These are phyloP conservation scores for Candida gigantensis DNA, from an alignment of 1,139 yeast species.

Conservation along the genomic window DNA sequence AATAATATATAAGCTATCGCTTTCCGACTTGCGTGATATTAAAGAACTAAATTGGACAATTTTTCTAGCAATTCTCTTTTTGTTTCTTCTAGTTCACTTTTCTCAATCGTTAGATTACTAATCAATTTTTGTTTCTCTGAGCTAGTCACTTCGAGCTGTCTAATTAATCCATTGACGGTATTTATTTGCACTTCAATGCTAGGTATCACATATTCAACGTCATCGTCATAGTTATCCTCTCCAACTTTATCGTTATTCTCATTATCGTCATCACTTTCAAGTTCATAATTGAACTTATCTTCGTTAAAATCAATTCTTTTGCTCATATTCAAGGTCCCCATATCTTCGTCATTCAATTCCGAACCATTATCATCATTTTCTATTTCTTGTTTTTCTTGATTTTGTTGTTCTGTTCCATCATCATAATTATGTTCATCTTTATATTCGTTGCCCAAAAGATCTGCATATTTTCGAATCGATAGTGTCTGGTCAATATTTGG, in stretches of 20 bases:
- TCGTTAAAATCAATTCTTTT: conserved; percentile 9
- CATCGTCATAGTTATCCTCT: conserved; percentile 1
- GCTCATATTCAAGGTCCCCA: conserved; percentile 11
- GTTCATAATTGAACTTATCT: conserved; percentile 15
- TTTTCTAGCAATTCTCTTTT: conserved; percentile 8
- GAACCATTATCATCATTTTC: conserved; percentile 15
- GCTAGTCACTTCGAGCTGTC: conserved; percentile 10
- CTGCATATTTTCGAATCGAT: conserved; percentile 10
- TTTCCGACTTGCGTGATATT: conserved; percentile 1
- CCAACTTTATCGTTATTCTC: conserved; percentile 10
- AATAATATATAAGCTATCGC: not conserved
- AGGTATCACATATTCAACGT: conserved; percentile 12
- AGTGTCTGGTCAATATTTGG: conserved; percentile 6
- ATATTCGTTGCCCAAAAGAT: conserved; percentile 12
- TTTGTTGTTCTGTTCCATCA: conserved; percentile 15
- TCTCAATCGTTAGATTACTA: conserved; percentile 2
- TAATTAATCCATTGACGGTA: conserved; percentile 7
- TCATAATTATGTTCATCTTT: conserved; percentile 15
- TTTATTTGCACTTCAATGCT: conserved; percentile 16
- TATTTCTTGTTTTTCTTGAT: not conserved
- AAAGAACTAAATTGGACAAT: conserved; percentile 5
- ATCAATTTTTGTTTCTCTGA: conserved; percentile 8
- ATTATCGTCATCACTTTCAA: conserved; percentile 20
- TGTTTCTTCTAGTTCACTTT: conserved; percentile 11
- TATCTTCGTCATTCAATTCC: conserved; percentile 23